phyloP scores from a whole-genome alignment of 2,329 filamentous ascomycete genomes.

The Pseudonectria buxi region DNA sequence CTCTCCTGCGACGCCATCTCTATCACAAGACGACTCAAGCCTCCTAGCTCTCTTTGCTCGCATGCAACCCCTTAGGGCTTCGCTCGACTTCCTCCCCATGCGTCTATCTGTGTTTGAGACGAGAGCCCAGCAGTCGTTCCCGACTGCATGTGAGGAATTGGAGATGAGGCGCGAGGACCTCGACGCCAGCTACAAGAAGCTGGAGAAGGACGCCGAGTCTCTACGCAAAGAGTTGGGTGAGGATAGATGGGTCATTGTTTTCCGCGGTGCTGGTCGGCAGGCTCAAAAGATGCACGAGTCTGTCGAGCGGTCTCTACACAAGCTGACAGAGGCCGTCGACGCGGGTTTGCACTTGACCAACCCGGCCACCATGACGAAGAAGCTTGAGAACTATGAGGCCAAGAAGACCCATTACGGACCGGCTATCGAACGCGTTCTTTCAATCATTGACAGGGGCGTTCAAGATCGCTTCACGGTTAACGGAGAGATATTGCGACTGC shows the following conservation, averaged over 20 bases:
- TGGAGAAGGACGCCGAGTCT: constrained; percentile 85
- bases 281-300: constrained; percentile 97
- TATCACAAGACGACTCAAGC: constrained; percentile 75
- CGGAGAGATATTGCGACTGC: constrained; percentile 82
- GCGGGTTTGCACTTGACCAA: constrained; percentile 67
- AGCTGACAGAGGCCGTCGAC: constrained; percentile 75
- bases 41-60: constrained; percentile 85
- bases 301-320: constrained; percentile 77
- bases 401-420: constrained; percentile 93
- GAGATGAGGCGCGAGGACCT: constrained; percentile 66
- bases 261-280: constrained; percentile 84
- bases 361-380: constrained; percentile 64
- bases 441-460: constrained; percentile 93
- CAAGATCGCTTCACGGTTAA: constrained; percentile 94
- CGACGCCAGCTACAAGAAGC: constrained; percentile 78
- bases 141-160: constrained; percentile 84
- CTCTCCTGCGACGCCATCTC: constrained; percentile 48
- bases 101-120: constrained; percentile 78
- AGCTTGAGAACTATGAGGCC: constrained; percentile 86
- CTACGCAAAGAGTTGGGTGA: constrained; percentile 86
- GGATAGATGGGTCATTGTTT: constrained; percentile 93
- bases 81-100: constrained; percentile 94
- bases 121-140: constrained; percentile 72
- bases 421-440: constrained; percentile 83
- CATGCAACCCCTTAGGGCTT: constrained; percentile 90